Conservation (phyloP, 305 asterid genomes). For the Stenogyne calaminthoides region DNA sequence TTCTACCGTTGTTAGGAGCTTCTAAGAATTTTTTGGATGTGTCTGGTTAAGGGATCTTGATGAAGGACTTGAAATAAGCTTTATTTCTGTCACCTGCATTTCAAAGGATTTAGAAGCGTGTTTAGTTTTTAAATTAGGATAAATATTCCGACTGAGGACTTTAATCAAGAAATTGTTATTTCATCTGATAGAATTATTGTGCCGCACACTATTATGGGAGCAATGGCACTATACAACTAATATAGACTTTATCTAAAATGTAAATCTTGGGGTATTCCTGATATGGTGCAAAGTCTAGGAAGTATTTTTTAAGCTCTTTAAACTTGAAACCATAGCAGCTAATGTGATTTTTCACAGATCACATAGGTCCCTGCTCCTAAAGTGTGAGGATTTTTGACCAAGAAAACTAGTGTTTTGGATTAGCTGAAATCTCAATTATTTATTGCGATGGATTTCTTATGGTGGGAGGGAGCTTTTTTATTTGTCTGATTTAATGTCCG, state of each 20-base stretch:
- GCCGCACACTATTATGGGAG: background rate
- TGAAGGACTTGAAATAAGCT: background rate
- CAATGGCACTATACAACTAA: background rate
- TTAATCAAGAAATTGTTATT: background rate
- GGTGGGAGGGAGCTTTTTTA: background rate
- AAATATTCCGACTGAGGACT: background rate
- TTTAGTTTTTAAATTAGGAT: background rate
- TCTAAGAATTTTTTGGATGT: background rate
- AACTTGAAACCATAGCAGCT: background rate
- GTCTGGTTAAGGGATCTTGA: background rate
- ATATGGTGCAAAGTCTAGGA: background rate
- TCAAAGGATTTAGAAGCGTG: conserved; percentile 3
- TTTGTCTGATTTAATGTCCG: background rate
- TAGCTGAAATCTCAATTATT: background rate
- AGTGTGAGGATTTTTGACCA: background rate
- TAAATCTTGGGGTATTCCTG: background rate
- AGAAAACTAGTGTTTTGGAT: background rate
- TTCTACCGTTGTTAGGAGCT: background rate
- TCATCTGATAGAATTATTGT: background rate
- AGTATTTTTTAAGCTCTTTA: background rate
- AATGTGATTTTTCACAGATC: background rate
- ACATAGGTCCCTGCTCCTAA: background rate
- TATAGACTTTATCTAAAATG: background rate
- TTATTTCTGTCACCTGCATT: background rate
- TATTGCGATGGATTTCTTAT: background rate